Evolutionary conservation across 2,329 filamentous ascomycete species (phyloP).

Genomic region (Microdochium bolleyi): DNA sequence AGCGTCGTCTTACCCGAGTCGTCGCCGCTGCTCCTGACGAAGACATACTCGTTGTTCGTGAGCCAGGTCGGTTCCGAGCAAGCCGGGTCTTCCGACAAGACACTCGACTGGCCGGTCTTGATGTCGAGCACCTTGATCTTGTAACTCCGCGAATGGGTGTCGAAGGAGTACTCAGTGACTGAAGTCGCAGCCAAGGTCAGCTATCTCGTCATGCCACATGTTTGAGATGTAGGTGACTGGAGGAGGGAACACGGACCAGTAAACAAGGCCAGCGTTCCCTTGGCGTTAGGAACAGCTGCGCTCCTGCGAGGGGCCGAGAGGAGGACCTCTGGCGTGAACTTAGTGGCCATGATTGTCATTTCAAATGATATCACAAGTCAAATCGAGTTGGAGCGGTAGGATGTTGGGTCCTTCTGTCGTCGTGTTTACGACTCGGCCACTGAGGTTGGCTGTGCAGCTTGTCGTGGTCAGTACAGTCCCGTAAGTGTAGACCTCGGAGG

Average conservation of each 20-base stretch:
- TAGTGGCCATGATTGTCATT: slow-evolving; percentile 64
- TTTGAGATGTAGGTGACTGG: too few relatives aligned
- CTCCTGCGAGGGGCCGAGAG: slow-evolving; percentile 69
- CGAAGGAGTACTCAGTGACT: slow-evolving; percentile 74
- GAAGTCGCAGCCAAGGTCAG: slow-evolving; percentile 3
- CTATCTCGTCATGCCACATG: not conserved
- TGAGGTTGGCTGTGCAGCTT: too few relatives aligned
- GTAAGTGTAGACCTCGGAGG: too few relatives aligned
- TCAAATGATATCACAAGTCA: not conserved
- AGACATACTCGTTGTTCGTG: slow-evolving; percentile 51
- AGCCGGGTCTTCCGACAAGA: slow-evolving; percentile 56
- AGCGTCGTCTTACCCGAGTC: slow-evolving; percentile 38
- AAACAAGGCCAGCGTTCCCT: slow-evolving; percentile 58
- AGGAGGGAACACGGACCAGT: slow-evolving; percentile 32
- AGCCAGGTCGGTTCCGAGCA: slow-evolving; percentile 73
- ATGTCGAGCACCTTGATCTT: slow-evolving; percentile 68
- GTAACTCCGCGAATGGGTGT: slow-evolving; percentile 58
- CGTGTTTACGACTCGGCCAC: too few relatives aligned
- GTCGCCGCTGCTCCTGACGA: slow-evolving; percentile 35
- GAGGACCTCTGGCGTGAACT: slow-evolving; percentile 71
- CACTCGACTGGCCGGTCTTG: slow-evolving; percentile 52
- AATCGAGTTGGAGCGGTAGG: too few relatives aligned
- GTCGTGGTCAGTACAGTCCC: too few relatives aligned
- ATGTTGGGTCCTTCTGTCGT: too few relatives aligned
- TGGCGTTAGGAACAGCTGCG: slow-evolving; percentile 58